Base-by-base conservation (phyloP, 179 eudicot species). In the Dionaea muscipula region DNA sequence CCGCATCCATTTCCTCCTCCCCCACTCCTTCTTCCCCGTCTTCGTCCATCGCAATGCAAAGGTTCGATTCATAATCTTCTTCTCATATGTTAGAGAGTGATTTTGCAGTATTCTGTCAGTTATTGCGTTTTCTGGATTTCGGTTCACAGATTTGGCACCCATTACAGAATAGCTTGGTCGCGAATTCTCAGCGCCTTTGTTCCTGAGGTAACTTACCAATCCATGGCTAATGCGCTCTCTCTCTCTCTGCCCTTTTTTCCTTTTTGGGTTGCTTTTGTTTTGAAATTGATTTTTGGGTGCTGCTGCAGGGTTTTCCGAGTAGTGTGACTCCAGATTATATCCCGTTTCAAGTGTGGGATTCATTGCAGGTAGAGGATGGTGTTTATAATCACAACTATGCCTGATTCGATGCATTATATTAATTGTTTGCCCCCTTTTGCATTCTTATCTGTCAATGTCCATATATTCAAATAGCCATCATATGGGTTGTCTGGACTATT, bases 251-350 rank as follows among this genome's bases (percentile, higher is more conserved):
- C 53, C 10, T 31, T 19, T 50, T 20, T 12, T 8, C 7, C 7
- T 26, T 8, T 65, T 53, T 53, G 58, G 52, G 16, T 39, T 66
- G 44, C 50, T 36, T 20, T 49, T 45, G 31, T 24, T 45, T 26
- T 63, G 57, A 26, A 23, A 4, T 15, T 51, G 20, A n/a, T 66
- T 6, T 31, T 22, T 56, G 15, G 35, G 10, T 31, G 35, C 10
- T 56, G 23, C 27, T n/a, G 67, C 94, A 91, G 99, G 99, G 96
- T 1, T 91, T 82, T 76, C 99, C 99, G 17, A 61, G 71, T 65
- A 88, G 99, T 63, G 99, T 91, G 44, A 91, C 99, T 23, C 85
- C 96, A 26, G 98, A 91, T 81, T 91, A 91, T 62, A 62, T 72
- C 48, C 89, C 84, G 37, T 91, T 91, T 67, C 99, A 91, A 75